Evolutionary conservation across 2,329 filamentous ascomycete species (phyloP), one percentile per base, ranked within the genome.

Genomic region (Neofusicoccum parvum): DNA sequence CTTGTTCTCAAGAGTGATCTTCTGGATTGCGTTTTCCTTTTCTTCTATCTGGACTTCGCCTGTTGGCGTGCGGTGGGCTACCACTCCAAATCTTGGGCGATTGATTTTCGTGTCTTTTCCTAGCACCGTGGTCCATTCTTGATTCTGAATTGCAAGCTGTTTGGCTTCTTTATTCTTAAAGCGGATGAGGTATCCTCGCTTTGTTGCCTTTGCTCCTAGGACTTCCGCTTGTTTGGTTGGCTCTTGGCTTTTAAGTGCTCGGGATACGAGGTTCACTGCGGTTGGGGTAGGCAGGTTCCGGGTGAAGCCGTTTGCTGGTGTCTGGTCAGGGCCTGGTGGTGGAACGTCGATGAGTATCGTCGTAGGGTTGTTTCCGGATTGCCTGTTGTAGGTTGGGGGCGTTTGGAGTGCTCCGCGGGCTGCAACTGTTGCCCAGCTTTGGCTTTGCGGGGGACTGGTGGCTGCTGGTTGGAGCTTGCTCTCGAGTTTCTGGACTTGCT

Each of bases 401-500:
- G 50, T 37, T 17, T 53, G 15, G 34, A 39, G 27, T 53, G 17
- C 34, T 36, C 50, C 27, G 27, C 6, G 11, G 50, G 50, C 32
- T 53, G 15, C 32, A 36, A 53, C 32, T 17, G 15, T n/a, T 53
- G 50, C 50, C 50, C 17, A 53, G 27, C 9, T 53, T 53, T 17
- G 32, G 50, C 12, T 36, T 53, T 34, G 27, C 10, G 27, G 27
- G 11, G 27, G 27, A 32, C 6, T 53, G 34, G 27, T 20, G 23
- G 50, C 20, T 11, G 5, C 5, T 3, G 12, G n/a, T 17, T 53
- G 12, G n/a, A 53, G 50, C 50, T 36, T 53, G 50, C 50, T 53
- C 37, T 53, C 50, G 27, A 53, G 32, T 53, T 53, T 37, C 34
- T 20, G n/a, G n/a, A 53, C 50, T 53, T 53, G 32, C n/a, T n/a